Evolutionary conservation across 495 filamentous ascomycete genomes (phyloP).

Genomic region (Xylaria longipes): DNA sequence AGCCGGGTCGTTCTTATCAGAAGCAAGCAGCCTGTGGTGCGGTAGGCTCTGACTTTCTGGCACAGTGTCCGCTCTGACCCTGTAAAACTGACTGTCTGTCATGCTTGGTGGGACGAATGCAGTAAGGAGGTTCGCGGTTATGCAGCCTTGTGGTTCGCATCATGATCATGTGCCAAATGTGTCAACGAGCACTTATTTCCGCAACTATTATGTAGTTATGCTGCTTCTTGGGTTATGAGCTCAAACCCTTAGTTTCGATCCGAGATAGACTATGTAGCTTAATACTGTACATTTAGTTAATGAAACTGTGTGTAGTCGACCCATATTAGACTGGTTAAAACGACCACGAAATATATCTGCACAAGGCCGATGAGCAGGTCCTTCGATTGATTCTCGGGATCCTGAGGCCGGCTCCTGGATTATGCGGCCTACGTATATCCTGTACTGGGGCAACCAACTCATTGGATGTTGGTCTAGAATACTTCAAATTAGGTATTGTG

Average conservation of each 20-base stretch:
- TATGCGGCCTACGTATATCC: background rate
- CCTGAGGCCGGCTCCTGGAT: background rate
- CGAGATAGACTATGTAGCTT: background rate
- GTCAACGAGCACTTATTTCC: background rate
- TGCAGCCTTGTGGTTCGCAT: conserved; percentile 24
- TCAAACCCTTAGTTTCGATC: background rate
- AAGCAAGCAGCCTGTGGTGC: background rate
- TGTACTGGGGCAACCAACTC: too few relatives aligned
- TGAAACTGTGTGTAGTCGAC: background rate
- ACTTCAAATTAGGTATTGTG: background rate
- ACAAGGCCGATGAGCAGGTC: background rate
- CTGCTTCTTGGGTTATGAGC: background rate
- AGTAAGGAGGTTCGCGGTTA: conserved; percentile 13
- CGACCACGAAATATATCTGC: background rate
- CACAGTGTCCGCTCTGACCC: conserved; percentile 18
- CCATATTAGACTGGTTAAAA: background rate
- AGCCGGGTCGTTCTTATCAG: background rate
- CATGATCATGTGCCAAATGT: conserved; percentile 2
- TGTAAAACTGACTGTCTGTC: background rate
- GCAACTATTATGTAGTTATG: background rate
- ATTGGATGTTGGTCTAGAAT: background rate
- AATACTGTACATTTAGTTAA: background rate
- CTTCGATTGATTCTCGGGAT: background rate
- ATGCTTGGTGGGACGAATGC: background rate
- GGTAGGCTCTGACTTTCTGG: background rate